A percentile compares a stretch with the other conserved stretches of the same genome.
phyloP scores from a whole-genome alignment of 257 asterid species.

The Solanum bukasovii region DNA sequence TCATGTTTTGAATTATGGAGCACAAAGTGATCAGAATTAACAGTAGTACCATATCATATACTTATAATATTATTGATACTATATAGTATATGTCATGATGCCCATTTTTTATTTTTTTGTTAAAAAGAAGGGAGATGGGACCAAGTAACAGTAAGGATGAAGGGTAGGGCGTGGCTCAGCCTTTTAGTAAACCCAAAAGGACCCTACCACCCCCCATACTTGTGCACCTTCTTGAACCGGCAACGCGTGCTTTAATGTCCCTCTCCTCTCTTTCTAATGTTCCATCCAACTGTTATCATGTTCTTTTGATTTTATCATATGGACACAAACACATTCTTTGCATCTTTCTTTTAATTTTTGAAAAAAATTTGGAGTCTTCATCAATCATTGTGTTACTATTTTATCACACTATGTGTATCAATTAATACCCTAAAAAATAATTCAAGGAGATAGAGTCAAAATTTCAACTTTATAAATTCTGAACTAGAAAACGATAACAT shows the following conservation, averaged over 20 bases:
- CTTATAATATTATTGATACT: not conserved
- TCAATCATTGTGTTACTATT: not conserved
- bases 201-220: constrained; percentile 30
- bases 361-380: not conserved
- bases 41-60: not conserved
- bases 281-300: constrained; percentile 3
- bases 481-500: fast-evolving
- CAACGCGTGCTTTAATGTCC: constrained; percentile 68
- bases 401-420: not conserved
- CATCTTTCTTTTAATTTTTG: not conserved
- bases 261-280: constrained; percentile 2
- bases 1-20: not conserved
- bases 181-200: constrained; percentile 28
- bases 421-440: too few species aligned
- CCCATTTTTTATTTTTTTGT: not conserved
- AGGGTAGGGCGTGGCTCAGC: constrained; percentile 18
- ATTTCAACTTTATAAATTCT: not conserved
- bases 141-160: constrained; percentile 13
- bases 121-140: constrained; percentile 3
- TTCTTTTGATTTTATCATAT: not conserved
- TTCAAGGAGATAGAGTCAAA: fast-evolving
- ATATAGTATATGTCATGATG: not conserved
- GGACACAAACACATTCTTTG: not conserved
- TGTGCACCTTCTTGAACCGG: constrained; percentile 48
- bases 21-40: not conserved